Conservation (phyloP, 345 rosid genomes). For the Iberis pinnata region DNA sequence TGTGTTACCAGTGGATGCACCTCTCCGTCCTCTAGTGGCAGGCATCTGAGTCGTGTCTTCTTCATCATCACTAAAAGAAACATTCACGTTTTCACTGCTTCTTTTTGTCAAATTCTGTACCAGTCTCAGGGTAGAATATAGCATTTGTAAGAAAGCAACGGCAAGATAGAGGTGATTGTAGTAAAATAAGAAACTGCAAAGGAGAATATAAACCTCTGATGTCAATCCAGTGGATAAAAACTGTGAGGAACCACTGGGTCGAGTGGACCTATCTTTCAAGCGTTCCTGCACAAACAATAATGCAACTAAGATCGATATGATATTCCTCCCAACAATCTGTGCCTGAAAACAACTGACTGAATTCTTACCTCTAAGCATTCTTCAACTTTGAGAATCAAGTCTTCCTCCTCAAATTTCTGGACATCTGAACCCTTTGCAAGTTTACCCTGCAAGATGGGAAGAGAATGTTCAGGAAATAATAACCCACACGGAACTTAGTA, state of each 20-base stretch:
- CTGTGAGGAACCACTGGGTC: slow-evolving; percentile 46
- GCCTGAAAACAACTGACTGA: background rate
- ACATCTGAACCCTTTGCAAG: slow-evolving; percentile 71
- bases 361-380: slow-evolving; percentile 79
- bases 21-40: slow-evolving; percentile 54
- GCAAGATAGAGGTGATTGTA: slow-evolving; percentile 13
- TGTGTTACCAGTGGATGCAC: slow-evolving; percentile 35
- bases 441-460: slow-evolving; percentile 50
- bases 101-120: slow-evolving; percentile 48
- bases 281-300: slow-evolving; percentile 53
- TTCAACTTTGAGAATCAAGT: slow-evolving; percentile 82
- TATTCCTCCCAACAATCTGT: background rate
- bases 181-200: slow-evolving; percentile 14
- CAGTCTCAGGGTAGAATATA: slow-evolving; percentile 13
- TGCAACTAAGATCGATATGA: slow-evolving; percentile 17
- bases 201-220: slow-evolving; percentile 44
- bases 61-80: slow-evolving; percentile 88
- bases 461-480: background rate
- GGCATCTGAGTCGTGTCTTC: slow-evolving; percentile 57
- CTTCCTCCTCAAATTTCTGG: slow-evolving; percentile 59
- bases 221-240: slow-evolving; percentile 45
- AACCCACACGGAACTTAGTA: slow-evolving; percentile 1
- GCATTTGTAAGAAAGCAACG: slow-evolving; percentile 20
- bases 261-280: slow-evolving; percentile 68
- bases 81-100: slow-evolving; percentile 45